Conservation (phyloP, 345 rosid species). For the Brassica rapa region DNA sequence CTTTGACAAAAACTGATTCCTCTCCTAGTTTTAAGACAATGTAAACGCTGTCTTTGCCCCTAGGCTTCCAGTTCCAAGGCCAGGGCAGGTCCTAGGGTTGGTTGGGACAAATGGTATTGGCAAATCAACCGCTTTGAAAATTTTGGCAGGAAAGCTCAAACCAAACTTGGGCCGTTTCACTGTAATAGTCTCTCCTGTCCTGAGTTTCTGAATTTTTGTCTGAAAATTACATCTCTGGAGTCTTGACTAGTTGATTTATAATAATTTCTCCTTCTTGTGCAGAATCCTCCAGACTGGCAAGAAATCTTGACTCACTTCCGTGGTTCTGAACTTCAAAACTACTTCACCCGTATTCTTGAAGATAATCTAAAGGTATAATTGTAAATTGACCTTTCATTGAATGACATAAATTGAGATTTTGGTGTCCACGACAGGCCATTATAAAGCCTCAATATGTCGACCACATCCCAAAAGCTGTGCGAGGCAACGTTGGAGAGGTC, state of each 20-base stretch:
- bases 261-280: conserved; percentile 28
- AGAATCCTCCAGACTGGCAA: conserved; percentile 99
- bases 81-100: conserved; percentile 98
- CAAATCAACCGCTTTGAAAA: conserved; percentile 93
- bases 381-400: not conserved
- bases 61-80: conserved; percentile 98
- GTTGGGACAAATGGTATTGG: conserved; percentile 99
- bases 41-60: conserved; percentile 18
- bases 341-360: conserved; percentile 93
- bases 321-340: conserved; percentile 95
- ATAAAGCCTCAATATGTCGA: conserved; percentile 98
- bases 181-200: conserved; percentile 43
- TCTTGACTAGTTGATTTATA: conserved; percentile 6
- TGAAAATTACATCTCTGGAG: not conserved
- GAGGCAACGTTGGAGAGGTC: conserved; percentile 90
- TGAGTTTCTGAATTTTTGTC: not conserved
- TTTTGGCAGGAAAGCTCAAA: conserved; percentile 92
- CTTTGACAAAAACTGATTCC: not conserved
- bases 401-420: not conserved
- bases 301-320: conserved; percentile 95
- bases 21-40: conserved; percentile 31
- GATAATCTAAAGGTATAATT: conserved; percentile 83
- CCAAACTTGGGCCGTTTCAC: conserved; percentile 96
- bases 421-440: conserved; percentile 59
- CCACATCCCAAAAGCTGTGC: conserved; percentile 93